Conservation (phyloP, 345 rosid species). For the Corymbia maculata region DNA sequence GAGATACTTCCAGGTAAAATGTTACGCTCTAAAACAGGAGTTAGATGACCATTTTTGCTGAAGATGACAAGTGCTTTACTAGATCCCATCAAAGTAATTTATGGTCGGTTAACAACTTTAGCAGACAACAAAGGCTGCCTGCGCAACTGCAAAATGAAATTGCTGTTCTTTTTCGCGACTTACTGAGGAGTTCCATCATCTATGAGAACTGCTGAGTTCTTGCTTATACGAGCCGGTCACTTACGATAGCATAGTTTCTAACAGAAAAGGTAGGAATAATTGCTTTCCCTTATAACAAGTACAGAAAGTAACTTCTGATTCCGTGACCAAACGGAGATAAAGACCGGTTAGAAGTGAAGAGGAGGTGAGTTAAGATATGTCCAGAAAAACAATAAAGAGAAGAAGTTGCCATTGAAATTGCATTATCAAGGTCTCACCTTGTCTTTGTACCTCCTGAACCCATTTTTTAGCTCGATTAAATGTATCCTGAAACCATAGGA, state of each 20-base stretch:
- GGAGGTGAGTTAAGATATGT: background rate
- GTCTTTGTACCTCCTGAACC: constrained; percentile 62
- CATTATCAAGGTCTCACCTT: constrained; percentile 23
- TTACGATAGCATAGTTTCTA: background rate
- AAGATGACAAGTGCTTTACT: background rate
- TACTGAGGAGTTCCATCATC: background rate
- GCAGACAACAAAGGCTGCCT: background rate
- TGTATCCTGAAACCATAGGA: constrained; percentile 33
- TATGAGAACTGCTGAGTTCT: background rate
- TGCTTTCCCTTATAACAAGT: background rate
- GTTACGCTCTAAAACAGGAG: background rate
- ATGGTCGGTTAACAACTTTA: background rate
- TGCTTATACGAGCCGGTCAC: background rate
- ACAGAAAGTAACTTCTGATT: background rate
- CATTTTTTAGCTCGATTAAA: constrained; percentile 50
- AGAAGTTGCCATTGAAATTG: background rate
- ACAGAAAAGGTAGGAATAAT: background rate
- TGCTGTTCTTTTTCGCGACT: background rate
- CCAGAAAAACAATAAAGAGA: background rate
- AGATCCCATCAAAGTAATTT: background rate
- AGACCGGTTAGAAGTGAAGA: background rate
- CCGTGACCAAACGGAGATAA: background rate
- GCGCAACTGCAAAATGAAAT: background rate
- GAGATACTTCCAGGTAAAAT: background rate
- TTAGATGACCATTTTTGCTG: background rate